These are phyloP conservation scores for Candolleomyces eurysporus DNA, from an alignment of 768 basidiomycete genomes.

Conservation along the genomic window DNA sequence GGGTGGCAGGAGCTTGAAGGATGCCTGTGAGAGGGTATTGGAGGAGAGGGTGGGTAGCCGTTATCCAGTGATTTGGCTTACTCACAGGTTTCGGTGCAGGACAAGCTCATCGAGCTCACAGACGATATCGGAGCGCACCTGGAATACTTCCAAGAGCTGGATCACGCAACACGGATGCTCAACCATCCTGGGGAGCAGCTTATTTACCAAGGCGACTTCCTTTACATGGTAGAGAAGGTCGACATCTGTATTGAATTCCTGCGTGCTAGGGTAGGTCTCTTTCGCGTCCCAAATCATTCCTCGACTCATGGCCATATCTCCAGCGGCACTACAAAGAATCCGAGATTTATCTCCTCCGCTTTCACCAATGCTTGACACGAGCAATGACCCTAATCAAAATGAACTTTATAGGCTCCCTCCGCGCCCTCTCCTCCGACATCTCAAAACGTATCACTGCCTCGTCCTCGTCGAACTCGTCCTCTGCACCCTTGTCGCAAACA, in stretches of 20 bases:
- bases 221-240: constrained; percentile 94
- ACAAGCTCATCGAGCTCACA: constrained; percentile 71
- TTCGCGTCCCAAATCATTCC: not conserved
- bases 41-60: constrained; percentile 74
- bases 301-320: not conserved
- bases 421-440: constrained; percentile 77
- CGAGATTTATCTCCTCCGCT: constrained; percentile 92
- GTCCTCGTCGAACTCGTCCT: constrained; percentile 38
- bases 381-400: constrained; percentile 98
- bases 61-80: not conserved
- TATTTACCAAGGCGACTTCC: constrained; percentile 86
- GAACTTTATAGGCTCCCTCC: constrained; percentile 86
- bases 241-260: constrained; percentile 94
- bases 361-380: constrained; percentile 97
- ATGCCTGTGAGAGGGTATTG: constrained; percentile 85
- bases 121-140: constrained; percentile 80
- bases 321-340: constrained; percentile 92
- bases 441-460: constrained; percentile 65
- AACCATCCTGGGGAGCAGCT: constrained; percentile 92
- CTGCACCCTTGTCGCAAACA: constrained; percentile 72
- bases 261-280: constrained; percentile 69
- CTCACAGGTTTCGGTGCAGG: constrained; percentile 39
- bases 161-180: constrained; percentile 88
- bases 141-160: constrained; percentile 94
- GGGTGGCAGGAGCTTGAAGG: constrained; percentile 86